These are phyloP conservation scores for Metroxylon sagu DNA, from an alignment of 176 grass and related monocot genomes.

Conservation along the genomic window DNA sequence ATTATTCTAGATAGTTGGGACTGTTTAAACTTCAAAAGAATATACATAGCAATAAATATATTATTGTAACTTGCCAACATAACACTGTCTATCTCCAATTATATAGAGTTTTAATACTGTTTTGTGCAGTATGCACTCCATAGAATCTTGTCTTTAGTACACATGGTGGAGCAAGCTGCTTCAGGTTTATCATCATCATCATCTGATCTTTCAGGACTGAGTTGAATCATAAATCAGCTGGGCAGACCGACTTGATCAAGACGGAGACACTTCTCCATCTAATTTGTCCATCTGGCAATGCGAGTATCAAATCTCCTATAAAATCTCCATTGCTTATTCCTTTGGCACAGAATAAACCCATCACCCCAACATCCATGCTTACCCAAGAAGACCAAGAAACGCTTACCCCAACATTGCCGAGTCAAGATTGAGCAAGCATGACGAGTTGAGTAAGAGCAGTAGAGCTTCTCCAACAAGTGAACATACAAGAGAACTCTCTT, in stretches of 20 bases:
- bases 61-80: no score
- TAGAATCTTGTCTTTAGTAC: no score
- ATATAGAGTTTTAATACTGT: no score
- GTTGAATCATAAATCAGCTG: background rate
- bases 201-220: slow-evolving; percentile 20
- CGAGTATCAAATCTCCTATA: background rate
- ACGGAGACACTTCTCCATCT: slow-evolving; percentile 45
- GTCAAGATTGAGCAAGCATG: slow-evolving; percentile 20
- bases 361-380: background rate
- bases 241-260: slow-evolving; percentile 12
- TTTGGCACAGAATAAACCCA: background rate
- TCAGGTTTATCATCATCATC: background rate
- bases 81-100: no score
- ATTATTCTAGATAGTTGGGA: no score
- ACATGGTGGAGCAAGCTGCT: no score
- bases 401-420: slow-evolving; percentile 52
- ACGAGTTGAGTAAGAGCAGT: slow-evolving; percentile 22
- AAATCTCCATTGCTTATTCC: background rate
- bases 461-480: background rate
- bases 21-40: no score
- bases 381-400: background rate
- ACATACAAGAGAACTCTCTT: no score
- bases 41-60: no score
- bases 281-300: background rate
- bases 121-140: no score